Conservation (phyloP, 768 basidiomycete species). For the Megacollybia marginata region DNA sequence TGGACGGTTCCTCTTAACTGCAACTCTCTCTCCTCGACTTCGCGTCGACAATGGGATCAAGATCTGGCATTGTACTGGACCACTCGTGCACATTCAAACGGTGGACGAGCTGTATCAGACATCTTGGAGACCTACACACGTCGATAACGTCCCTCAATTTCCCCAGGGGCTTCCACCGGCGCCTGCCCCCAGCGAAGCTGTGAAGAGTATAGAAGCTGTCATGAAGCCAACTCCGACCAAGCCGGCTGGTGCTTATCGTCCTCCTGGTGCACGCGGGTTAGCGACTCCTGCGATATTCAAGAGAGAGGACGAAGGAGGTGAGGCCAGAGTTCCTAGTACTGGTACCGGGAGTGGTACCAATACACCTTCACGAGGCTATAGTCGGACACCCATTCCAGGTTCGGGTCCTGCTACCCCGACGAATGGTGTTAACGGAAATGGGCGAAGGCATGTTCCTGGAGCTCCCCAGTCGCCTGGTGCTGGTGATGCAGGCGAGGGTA, state of each 20-base stretch:
- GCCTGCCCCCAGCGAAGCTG: constrained; percentile 57
- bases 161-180: constrained; percentile 58
- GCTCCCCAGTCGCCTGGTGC: constrained; percentile 18
- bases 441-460: constrained; percentile 67
- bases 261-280: constrained; percentile 86
- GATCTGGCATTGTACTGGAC: constrained; percentile 89
- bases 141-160: constrained; percentile 64
- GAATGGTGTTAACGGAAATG: constrained; percentile 22
- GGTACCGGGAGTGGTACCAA: constrained; percentile 37
- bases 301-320: constrained; percentile 85
- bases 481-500: constrained; percentile 22
- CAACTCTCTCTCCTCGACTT: constrained; percentile 90
- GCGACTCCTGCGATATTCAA: constrained; percentile 86
- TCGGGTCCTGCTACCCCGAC: constrained; percentile 24
- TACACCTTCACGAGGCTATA: constrained; percentile 58
- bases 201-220: constrained; percentile 36
- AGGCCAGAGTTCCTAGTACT: constrained; percentile 39
- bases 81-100: constrained; percentile 76
- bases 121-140: constrained; percentile 69
- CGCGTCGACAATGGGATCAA: constrained; percentile 98
- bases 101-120: constrained; percentile 89
- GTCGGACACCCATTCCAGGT: constrained; percentile 41
- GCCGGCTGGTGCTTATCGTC: constrained; percentile 84
- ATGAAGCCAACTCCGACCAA: constrained; percentile 54
- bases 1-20: constrained; percentile 88